These are phyloP conservation scores for Aspergillus arachidicola DNA, from an alignment of 2,329 filamentous ascomycete genomes.

Conservation along the genomic window DNA sequence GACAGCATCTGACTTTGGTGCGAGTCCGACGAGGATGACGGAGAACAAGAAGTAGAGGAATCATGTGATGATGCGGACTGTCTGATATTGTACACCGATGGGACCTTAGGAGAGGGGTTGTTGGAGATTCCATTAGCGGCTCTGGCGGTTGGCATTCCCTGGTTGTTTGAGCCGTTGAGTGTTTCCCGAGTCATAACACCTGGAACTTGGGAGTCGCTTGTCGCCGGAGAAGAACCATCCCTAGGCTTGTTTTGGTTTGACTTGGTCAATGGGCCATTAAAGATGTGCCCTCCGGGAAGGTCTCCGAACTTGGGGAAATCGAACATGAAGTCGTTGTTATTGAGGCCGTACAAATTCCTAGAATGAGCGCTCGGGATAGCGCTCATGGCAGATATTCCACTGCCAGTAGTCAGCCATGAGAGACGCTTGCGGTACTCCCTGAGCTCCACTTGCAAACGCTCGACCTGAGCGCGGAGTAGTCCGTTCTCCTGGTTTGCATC, in stretches of 20 bases:
- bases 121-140: conserved; percentile 16
- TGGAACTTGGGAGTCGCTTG: conserved; percentile 26
- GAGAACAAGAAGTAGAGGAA: conserved; percentile 49
- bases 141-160: conserved; percentile 7
- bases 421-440: conserved; percentile 89
- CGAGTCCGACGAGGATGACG: conserved; percentile 52
- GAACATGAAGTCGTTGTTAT: conserved; percentile 85
- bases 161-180: conserved; percentile 16
- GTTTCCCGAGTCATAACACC: conserved; percentile 34
- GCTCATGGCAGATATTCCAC: conserved; percentile 50
- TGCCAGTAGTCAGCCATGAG: conserved; percentile 59
- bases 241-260: conserved; percentile 33
- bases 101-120: conserved; percentile 11
- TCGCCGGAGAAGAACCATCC: conserved; percentile 30
- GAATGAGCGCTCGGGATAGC: conserved; percentile 50
- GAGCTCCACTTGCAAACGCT: conserved; percentile 81
- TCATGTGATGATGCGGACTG: conserved; percentile 26
- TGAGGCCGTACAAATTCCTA: conserved; percentile 59
- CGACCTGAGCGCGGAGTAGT: conserved; percentile 80
- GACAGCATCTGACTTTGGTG: conserved; percentile 46
- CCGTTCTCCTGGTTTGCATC: conserved; percentile 83
- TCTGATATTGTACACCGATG: conserved; percentile 24
- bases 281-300: conserved; percentile 60
- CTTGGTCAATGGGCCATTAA: conserved; percentile 47
- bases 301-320: conserved; percentile 94